phyloP scores from a whole-genome alignment of 306 rosid genomes.

The Herpetospermum pedunculosum region DNA sequence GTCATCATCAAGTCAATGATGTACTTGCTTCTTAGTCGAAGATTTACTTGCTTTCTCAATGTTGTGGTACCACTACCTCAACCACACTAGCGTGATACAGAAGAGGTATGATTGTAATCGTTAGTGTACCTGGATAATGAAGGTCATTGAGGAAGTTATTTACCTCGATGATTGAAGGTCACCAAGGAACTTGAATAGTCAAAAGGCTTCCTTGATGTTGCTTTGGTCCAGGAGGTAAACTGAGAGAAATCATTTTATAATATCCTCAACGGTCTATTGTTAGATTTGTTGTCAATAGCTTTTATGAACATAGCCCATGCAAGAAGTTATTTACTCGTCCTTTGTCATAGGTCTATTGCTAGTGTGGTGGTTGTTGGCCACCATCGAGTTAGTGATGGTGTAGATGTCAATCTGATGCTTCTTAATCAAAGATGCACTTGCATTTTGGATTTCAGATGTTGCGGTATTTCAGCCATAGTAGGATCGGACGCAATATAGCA shows the following conservation, averaged over 20 bases:
- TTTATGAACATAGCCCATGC: no score
- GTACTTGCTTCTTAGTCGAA: not conserved
- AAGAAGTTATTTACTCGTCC: not conserved
- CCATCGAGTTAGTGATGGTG: constrained; percentile 12
- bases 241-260: no score
- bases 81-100: not conserved
- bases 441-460: constrained; percentile 7
- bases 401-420: constrained; percentile 38
- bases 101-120: not conserved
- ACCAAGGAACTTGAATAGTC: not conserved
- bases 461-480: not conserved
- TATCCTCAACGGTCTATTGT: no score
- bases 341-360: constrained; percentile 7
- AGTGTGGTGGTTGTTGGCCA: constrained; percentile 16
- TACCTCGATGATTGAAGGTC: not conserved
- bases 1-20: not conserved
- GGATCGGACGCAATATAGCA: no score
- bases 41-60: not conserved
- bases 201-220: not conserved
- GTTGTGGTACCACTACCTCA: not conserved
- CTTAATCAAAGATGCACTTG: constrained; percentile 25
- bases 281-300: no score
- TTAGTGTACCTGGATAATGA: no score
- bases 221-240: no score
- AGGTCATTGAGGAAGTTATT: not conserved